Evolutionary conservation across 1,284 basidiomycete species (phyloP), one percentile per base, ranked within the genome.

Genomic region (Tausonia pullulans): DNA sequence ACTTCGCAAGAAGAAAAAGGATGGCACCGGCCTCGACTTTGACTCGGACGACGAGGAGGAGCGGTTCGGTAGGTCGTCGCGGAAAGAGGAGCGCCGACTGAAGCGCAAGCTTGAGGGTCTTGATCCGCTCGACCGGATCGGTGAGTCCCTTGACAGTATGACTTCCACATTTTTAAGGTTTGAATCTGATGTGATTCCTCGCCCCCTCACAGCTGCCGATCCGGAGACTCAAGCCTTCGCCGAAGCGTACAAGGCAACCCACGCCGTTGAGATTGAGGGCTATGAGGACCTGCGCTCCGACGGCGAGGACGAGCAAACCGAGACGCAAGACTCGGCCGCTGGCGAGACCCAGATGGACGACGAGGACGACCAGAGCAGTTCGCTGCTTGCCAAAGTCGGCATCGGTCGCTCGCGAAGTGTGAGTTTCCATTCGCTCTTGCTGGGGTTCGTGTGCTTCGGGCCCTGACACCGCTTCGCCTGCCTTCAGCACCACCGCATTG

Each of bases 1-100:
- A 16, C 53, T 61, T 27, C 64, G 64, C 27, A 65, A 65, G 51
- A 60, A 60, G 54, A 61, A 65, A 50, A 65, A 65, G 60, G 64
- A 65, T 11, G 64, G 58, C 7, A 56, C 59, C 43, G 56, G 57
- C 51, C 41, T 64, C 51, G 62, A 64, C 41, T 58, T 64, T 16
- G 64, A 65, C 52, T 55, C 53, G 39, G 64, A 65, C 45, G 64
- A 65, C 9, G 62, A 63, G 50, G 58, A 52, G 51, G 27, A 57
- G 44, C 39, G 53, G 10, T 48, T 49, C n/a, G 60, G 59, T 6
- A 65, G 48, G 1, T 65, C 64, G 13, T 39, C 50, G 27, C 45
- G 54, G 11, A 4, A 39, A 0, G 56, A 65, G 50, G 64, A 65
- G 57, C 8, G 39, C 11, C 55, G 60, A 13, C 40, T 54, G 55